phyloP scores from a whole-genome alignment of 345 rosid genomes.

The Ailanthus altissimus region DNA sequence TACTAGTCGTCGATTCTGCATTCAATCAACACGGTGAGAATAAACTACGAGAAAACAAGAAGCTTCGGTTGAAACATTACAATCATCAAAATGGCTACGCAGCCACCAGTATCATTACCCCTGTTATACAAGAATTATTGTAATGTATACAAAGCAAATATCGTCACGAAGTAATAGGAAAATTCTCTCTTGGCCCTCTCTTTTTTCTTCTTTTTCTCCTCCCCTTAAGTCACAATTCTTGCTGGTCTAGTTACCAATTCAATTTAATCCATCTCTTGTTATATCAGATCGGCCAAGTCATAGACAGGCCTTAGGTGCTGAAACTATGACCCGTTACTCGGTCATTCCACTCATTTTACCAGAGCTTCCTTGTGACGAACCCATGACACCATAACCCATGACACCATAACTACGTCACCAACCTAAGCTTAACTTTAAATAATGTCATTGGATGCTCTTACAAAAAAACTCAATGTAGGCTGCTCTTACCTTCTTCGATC shows the following conservation, averaged over 20 bases:
- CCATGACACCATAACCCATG: neutral
- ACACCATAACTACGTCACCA: neutral
- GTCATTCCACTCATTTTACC: conserved; percentile 7
- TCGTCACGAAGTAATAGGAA: too few species aligned
- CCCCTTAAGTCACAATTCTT: neutral
- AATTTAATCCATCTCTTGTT: neutral
- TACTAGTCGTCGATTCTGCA: too few species aligned
- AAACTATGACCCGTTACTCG: neutral
- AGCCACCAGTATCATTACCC: too few species aligned
- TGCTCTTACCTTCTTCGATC: conserved; percentile 10
- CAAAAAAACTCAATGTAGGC: neutral
- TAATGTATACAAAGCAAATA: too few species aligned
- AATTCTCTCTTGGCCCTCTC: neutral
- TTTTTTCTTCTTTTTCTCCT: neutral
- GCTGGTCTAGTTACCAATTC: neutral
- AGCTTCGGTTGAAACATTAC: too few species aligned
- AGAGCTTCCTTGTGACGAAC: conserved; percentile 4
- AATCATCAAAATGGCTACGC: too few species aligned
- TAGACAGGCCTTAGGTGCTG: neutral
- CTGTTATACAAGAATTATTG: too few species aligned
- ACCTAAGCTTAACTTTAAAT: neutral
- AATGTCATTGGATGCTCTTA: neutral
- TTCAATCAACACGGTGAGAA: too few species aligned
- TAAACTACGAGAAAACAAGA: too few species aligned
- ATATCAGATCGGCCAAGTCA: conserved; percentile 7